Evolutionary conservation across 371 early-diverging fungal genomes (phyloP).

Genomic region (Zopfochytrium polystomum): DNA sequence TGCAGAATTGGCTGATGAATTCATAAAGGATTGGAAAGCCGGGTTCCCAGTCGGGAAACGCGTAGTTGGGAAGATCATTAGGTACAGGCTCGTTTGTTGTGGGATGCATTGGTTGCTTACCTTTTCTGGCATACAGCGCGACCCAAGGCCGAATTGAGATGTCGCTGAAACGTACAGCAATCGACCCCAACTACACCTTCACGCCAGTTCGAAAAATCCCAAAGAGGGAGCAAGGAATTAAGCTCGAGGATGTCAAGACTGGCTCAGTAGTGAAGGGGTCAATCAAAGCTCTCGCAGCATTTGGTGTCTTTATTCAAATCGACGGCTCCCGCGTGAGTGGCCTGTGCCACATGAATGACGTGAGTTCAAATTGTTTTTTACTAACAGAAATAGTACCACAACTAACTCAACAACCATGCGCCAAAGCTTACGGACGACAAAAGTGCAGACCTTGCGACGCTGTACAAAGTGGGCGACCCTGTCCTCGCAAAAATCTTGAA

Average conservation of each 20-base stretch:
- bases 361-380: slow-evolving; percentile 9
- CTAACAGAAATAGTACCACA: not conserved
- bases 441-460: slow-evolving; percentile 35
- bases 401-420: not conserved
- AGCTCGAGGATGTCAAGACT: slow-evolving; percentile 50
- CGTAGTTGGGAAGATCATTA: slow-evolving; percentile 70
- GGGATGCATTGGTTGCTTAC: not conserved
- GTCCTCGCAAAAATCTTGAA: slow-evolving; percentile 69
- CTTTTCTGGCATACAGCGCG: slow-evolving; percentile 35
- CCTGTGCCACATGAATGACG: slow-evolving; percentile 70
- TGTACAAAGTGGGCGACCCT: slow-evolving; percentile 69
- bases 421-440: slow-evolving; percentile 41
- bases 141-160: slow-evolving; percentile 38
- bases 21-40: slow-evolving; percentile 74
- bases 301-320: slow-evolving; percentile 70
- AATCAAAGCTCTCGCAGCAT: slow-evolving; percentile 60
- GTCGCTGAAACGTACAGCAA: slow-evolving; percentile 35
- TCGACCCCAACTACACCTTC: slow-evolving; percentile 56
- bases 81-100: slow-evolving; percentile 29
- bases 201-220: slow-evolving; percentile 53
- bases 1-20: slow-evolving; percentile 81
- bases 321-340: slow-evolving; percentile 62
- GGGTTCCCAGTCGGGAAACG: slow-evolving; percentile 69
- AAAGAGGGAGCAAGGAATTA: not conserved
- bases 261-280: slow-evolving; percentile 69